Evolutionary conservation across 2,329 filamentous ascomycete genomes (phyloP), one percentile per base, ranked within the genome.

Genomic region (Cercospora zeina): DNA sequence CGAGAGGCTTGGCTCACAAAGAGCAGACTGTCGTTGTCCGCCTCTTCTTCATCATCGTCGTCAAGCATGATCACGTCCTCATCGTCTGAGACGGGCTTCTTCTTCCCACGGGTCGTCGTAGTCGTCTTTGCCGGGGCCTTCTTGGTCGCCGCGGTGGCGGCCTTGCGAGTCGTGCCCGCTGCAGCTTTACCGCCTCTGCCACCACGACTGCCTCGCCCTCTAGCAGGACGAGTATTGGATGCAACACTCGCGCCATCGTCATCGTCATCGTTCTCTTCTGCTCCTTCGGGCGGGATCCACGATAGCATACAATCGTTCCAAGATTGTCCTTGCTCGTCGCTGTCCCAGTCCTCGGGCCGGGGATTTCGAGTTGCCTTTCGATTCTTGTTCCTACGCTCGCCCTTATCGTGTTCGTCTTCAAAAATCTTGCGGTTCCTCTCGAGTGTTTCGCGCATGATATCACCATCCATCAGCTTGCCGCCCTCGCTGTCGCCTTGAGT

Each of bases 311-410:
- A 86, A 53, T 95, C 89, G 63, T 89, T 89, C 93, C 93, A 97
- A 21, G 54, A 31, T 55, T 83, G 82, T 0, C 93, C 95, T 54
- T 96, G 89, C 27, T 93, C 79, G 67, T 97, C 93, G n/a, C 86
- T 90, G 72, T 97, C 91, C 92, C 93, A 97, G 2, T 81, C 82
- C 10, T 85, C 83, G 1, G 93, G 93, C 73, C 87, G 90, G 0
- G 90, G 87, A 73, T 70, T 93, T 63, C 69, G 50, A 27, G 60
- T 69, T 10, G 57, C 64, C 57, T 69, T 69, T 59, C 81, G 85
- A 69, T 80, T 82, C 47, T 77, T 71, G 37, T 78, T 79, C 75
- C 83, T 87, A 39, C 86, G 73, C 58, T 83, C 78, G 2, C 90
- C 90, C 14, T 83, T 84, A 11, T 83, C 81, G 71, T 92, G 93